Base-by-base conservation (phyloP, 2,329 filamentous ascomycete species). In the Cryoendolithus antarcticus region DNA sequence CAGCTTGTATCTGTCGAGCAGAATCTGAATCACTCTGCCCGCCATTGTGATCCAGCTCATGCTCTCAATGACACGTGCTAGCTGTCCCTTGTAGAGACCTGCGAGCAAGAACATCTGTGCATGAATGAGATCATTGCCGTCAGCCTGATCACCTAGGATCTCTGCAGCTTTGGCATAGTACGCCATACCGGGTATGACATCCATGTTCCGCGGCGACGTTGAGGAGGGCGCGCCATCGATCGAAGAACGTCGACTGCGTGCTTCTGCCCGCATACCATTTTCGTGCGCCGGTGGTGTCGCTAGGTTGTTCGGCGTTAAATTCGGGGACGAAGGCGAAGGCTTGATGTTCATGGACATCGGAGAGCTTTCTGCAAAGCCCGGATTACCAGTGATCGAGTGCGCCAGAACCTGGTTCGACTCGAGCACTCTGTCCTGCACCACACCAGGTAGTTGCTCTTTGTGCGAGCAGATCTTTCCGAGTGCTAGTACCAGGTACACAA, bases 151-250 rank as follows among this genome's bases (percentile, higher is more conserved):
- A 4, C 86, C 86, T 10, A 96, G 65, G 30, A 96, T 94, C 44
- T 91, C 82, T 1, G 81, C 81, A 2, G 86, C 89, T 44, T 83
- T 79, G 1, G 83, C 82, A 57, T 88, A 95, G 57, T 95, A 95
- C 24, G 86, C 82, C 42, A 96, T 66, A 0, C 91, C 91, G 1
- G 91, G 89, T 44, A 95, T 82, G 5, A 82, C 72, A 52, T 96
- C 86, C 37, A 91, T 70, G 34, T 62, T 61, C 12, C 51, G 47
- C 13, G 36, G 34, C 12, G 34, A 39, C 3, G 30, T 35, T 3
- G 42, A 39, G 8, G 33, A 37, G 7, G 49, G 47, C n/a, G 43
- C 40, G 9, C 46, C 52, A 12, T 60, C 57, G 12, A 52, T 40
- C 2, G 56, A 59, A 2, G 50, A 52, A 30, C 55, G 45, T 27